A percentile compares a stretch with the other conserved stretches of the same genome.
Conservation (phyloP, 225 moss, liverwort and hornwort genomes). For the Marchantia paleacea region DNA sequence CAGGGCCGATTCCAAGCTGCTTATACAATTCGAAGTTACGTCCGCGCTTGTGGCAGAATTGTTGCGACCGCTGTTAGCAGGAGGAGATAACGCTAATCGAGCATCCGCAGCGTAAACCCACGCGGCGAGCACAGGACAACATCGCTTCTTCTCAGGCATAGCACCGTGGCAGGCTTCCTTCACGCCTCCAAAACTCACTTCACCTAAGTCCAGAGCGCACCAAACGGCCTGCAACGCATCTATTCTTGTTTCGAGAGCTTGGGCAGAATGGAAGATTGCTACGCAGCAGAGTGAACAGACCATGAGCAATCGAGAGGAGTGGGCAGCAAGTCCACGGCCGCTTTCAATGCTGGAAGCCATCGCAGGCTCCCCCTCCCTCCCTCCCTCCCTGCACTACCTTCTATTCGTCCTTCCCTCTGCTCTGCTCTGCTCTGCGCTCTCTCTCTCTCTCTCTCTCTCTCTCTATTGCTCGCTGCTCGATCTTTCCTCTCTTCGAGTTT, state of each 20-base stretch:
- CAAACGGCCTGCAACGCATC: conserved; percentile 22
- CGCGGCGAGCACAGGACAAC: conserved; percentile 29
- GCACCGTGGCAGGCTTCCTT: conserved; percentile 26
- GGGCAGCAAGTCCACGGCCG: background rate
- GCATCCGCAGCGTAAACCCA: conserved; percentile 33
- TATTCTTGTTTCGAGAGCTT: conserved; percentile 1
- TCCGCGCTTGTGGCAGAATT: background rate
- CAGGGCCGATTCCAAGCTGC: conserved; percentile 23
- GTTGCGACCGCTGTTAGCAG: background rate
- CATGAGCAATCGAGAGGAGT: background rate
- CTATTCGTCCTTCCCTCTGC: background rate
- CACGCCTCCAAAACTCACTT: conserved; percentile 30
- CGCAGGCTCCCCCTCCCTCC: background rate
- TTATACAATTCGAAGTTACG: conserved; percentile 23
- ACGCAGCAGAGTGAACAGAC: background rate
- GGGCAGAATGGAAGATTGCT: background rate
- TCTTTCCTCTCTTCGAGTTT: too few species aligned
- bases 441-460: too few species aligned
- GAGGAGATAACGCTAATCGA: conserved; percentile 23
- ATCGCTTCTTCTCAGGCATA: conserved; percentile 20
- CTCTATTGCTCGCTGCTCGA: too few species aligned
- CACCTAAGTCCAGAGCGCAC: conserved; percentile 26
- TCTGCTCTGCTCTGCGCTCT: too few species aligned
- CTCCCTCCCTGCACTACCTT: background rate
- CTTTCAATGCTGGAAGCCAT: background rate